Evolutionary conservation across 352 stramenopile species (phyloP), one percentile per base, ranked within the genome.

Genomic region (Globisporangium spinosum): DNA sequence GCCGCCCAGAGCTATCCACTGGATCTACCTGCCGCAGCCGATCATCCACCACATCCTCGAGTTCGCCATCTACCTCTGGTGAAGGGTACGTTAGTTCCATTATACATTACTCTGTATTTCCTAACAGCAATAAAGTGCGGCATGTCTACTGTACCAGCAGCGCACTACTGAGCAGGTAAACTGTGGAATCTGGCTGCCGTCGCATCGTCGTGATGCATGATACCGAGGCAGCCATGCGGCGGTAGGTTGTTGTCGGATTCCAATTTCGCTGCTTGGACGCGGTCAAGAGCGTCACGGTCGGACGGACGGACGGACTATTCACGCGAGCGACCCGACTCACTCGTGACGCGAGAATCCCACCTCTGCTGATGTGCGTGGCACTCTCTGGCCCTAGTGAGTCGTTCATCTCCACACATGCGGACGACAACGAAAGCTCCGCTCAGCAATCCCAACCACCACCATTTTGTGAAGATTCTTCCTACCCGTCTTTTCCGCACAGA

Each of bases 21-120:
- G 83, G 83, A 43, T 58, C 60, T 89, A 80, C 55, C 56, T 91
- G 22, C 58, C 80, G 2, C 70, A 60, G 38, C 78, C 75, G 9
- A 34, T 89, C 29, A 45, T 90, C 23, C 63, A 70, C 6, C 81
- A 78, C 60, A 84, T 90, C 64, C 62, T 89, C 49, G 77, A 87
- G 62, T 88, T 74, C 54, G 83, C 81, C n/a, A 64, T 88, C 29
- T 88, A 77, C 60, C 75, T 89, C 1, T 90, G 78, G 80, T 90
- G 29, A 32, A 23, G n/a, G 40, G 6, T 20, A 8, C 29, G 29
- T 32, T 32, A 32, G 29, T 32, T 32, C 29, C 29, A 32, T 13
- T 40, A 9, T 40, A 40, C 35, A 12, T 51, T 51, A 23, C 6
- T 23, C 5, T 9, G 6, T 10, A 49, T 22, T 22, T 22, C 43